These are phyloP conservation scores for Porcisia deanei DNA, from an alignment of 208 protist genomes.

Conservation along the genomic window DNA sequence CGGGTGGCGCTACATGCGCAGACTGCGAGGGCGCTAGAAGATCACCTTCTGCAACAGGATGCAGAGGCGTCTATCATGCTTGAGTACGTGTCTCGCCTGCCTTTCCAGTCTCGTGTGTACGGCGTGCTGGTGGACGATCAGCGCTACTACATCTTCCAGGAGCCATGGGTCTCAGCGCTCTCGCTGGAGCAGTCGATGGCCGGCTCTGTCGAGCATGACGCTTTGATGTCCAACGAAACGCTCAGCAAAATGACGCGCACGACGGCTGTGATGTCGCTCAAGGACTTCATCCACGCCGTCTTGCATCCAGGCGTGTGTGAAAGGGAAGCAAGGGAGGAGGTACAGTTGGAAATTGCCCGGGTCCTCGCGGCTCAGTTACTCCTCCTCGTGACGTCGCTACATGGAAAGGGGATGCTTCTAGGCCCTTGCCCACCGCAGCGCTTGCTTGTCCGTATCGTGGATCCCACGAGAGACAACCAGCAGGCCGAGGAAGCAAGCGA, in stretches of 20 bases:
- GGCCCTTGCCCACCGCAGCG: conserved; percentile 72
- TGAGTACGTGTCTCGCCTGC: conserved; percentile 78
- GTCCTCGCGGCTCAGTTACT: conserved; percentile 69
- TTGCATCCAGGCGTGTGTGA: conserved; percentile 33
- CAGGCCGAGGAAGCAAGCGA: conserved; percentile 12
- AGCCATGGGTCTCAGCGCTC: conserved; percentile 77
- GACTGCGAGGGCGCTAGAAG: conserved; percentile 43
- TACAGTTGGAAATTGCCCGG: conserved; percentile 61
- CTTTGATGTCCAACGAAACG: conserved; percentile 48
- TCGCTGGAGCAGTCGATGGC: conserved; percentile 50
- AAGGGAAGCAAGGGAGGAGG: conserved; percentile 38
- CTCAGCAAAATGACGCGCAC: conserved; percentile 46
- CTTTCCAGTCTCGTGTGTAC: conserved; percentile 68
- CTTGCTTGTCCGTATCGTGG: conserved; percentile 65
- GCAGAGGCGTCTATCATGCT: conserved; percentile 79
- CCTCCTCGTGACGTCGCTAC: conserved; percentile 64
- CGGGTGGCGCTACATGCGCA: conserved; percentile 3
- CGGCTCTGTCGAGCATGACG: conserved; percentile 34
- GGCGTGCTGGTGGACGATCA: conserved; percentile 78
- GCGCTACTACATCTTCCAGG: conserved; percentile 81
- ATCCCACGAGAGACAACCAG: conserved; percentile 17
- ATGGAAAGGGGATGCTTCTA: conserved; percentile 82
- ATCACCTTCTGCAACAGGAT: conserved; percentile 52
- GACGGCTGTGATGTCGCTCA: conserved; percentile 65
- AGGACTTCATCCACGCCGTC: conserved; percentile 70